Evolutionary conservation across 345 rosid genomes (phyloP), one percentile per base, ranked within the genome.

Genomic region (Orychophragmus violaceus): DNA sequence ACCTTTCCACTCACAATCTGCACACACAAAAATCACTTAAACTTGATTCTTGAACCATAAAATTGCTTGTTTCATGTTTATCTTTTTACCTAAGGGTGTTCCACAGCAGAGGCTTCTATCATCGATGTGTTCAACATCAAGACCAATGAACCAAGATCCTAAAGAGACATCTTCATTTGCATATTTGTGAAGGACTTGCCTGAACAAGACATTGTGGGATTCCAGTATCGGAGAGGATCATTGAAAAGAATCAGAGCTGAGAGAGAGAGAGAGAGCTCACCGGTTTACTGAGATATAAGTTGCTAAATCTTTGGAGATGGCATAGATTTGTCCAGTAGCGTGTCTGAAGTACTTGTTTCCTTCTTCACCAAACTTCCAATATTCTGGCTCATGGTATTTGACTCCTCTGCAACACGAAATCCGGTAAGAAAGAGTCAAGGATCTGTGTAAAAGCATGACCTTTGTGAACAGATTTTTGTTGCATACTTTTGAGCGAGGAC

Each of bases 161-260:
- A 93, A 39, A 1, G 97, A 85, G 3, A 90, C 97, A 66, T 93
- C 98, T 81, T 93, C 98, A 55, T 90, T 90, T 10, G 97, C 97
- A 42, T 78, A 90, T 33, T 86, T 83, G 69, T 93, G 98, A 77
- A 93, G 74, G 52, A 90, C 82, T 22, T 84, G 82, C 75, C 96
- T 90, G 80, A 65, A 24, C 2, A 21, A 6, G 5, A 12, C 13
- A 14, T 9, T 1, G 11, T 64, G 16, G 44, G 4, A 45, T 5
- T 21, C 8, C 2, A 0, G n/a, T 36, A 30, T 44, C 35, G 53
- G 58, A 32, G 19, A 12, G 17, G 41, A 35, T 55, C 45, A 45
- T 17, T 28, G 58, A 49, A 29, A 39, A 16, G 23, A 56, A 49
- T 36, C 28, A 55, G 10, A 71, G 25, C n/a, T 8, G 21, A 68